Evolutionary conservation across 2,329 filamentous ascomycete species (phyloP).

Genomic region (Apiospora rasikravindrae): DNA sequence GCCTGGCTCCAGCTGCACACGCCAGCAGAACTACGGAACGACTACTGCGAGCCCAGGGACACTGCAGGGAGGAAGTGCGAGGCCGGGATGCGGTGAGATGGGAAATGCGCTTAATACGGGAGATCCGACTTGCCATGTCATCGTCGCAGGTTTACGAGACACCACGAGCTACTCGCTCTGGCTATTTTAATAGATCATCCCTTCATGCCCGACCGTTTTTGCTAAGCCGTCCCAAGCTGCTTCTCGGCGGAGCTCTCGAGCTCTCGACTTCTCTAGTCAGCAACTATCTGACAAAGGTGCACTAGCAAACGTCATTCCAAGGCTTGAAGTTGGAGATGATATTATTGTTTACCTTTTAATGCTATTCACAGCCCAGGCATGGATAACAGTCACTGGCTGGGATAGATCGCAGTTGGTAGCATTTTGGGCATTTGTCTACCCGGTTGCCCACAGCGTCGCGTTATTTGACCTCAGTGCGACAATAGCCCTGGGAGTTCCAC

Average conservation of each 20-base stretch:
- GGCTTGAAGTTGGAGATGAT: background rate
- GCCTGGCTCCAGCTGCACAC: background rate
- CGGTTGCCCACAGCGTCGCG: background rate
- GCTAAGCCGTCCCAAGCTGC: background rate
- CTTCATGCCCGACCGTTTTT: slow-evolving; percentile 16
- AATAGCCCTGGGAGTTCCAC: background rate
- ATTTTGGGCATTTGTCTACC: background rate
- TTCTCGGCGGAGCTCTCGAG: background rate
- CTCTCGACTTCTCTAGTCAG: background rate
- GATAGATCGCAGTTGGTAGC: background rate
- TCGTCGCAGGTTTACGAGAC: background rate
- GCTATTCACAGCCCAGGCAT: background rate
- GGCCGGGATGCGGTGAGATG: background rate
- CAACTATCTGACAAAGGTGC: background rate
- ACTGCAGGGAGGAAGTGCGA: too few relatives aligned
- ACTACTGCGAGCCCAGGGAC: background rate
- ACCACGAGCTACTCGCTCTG: background rate
- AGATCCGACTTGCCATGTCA: slow-evolving; percentile 12
- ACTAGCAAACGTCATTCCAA: slow-evolving; percentile 6
- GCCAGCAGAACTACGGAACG: background rate
- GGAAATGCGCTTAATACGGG: slow-evolving; percentile 11
- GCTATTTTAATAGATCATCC: slow-evolving; percentile 12
- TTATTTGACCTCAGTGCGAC: background rate
- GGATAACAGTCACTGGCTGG: background rate
- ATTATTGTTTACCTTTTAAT: slow-evolving; percentile 5